Conservation (phyloP, 768 basidiomycete genomes). For the Pleurotus eryngii region DNA sequence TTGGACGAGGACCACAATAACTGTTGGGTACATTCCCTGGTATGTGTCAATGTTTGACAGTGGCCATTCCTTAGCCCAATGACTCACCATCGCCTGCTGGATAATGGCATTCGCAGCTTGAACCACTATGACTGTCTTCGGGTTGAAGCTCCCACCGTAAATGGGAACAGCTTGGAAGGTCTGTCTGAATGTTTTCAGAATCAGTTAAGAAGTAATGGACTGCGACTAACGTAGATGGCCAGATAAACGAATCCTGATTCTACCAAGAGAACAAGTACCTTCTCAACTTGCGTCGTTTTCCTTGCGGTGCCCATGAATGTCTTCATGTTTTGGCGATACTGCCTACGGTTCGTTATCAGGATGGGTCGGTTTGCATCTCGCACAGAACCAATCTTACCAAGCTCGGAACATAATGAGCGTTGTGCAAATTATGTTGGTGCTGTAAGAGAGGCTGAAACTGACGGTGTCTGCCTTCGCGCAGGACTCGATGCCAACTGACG, state of each 20-base stretch:
- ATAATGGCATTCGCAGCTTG: slow-evolving; percentile 26
- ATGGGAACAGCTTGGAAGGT: slow-evolving; percentile 28
- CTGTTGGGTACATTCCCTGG: slow-evolving; percentile 27
- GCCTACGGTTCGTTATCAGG: slow-evolving; percentile 10
- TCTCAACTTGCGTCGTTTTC: slow-evolving; percentile 23
- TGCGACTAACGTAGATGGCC: slow-evolving; percentile 21
- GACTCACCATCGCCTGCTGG: slow-evolving; percentile 23
- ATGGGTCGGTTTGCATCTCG: too few species aligned
- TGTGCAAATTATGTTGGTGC: slow-evolving; percentile 27
- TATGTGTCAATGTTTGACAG: background rate
- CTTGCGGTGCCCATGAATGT: slow-evolving; percentile 21
- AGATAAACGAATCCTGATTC: slow-evolving; percentile 27
- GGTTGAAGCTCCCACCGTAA: slow-evolving; percentile 20
- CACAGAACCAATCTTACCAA: slow-evolving; percentile 14
- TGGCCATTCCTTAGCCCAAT: too few species aligned
- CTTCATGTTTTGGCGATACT: slow-evolving; percentile 21
- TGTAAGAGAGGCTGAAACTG: slow-evolving; percentile 27
- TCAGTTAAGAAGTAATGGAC: background rate
- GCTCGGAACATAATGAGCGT: slow-evolving; percentile 23
- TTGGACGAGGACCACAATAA: slow-evolving; percentile 26
- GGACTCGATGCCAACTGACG: slow-evolving; percentile 19
- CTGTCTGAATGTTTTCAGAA: slow-evolving; percentile 9
- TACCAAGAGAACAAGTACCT: slow-evolving; percentile 22
- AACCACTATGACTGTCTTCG: slow-evolving; percentile 19
- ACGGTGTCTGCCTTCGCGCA: slow-evolving; percentile 24